phyloP scores from a whole-genome alignment of 2,329 filamentous ascomycete genomes.

The Corinectria fuckeliana region DNA sequence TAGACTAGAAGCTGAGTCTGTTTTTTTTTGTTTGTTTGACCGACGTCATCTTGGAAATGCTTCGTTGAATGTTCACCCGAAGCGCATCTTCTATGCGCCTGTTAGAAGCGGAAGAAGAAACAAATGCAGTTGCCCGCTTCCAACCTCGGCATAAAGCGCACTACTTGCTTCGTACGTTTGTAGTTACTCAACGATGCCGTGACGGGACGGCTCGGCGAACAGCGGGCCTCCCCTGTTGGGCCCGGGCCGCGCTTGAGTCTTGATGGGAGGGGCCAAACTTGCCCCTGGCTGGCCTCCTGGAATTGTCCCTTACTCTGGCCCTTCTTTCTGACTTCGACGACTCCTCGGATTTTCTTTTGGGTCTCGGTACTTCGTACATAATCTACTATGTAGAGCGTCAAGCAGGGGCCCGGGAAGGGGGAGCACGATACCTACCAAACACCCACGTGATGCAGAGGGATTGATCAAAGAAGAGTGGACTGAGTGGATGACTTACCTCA shows the following conservation, averaged over 20 bases:
- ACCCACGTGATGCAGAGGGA: no score
- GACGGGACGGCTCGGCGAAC: slow-evolving; percentile 21
- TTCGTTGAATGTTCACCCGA: not conserved
- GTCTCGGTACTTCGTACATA: no score
- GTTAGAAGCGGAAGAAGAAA: not conserved
- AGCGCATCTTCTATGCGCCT: not conserved
- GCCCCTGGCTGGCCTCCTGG: not conserved
- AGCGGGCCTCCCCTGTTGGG: slow-evolving; percentile 18
- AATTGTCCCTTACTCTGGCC: slow-evolving; percentile 17
- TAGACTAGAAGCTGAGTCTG: no score
- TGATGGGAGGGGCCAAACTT: slow-evolving; percentile 6
- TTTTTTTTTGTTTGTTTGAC: no score
- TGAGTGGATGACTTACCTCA: not conserved
- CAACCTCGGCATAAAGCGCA: slow-evolving; percentile 18
- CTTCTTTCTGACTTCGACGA: not conserved
- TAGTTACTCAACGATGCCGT: slow-evolving; percentile 9
- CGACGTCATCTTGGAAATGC: not conserved
- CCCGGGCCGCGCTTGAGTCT: slow-evolving; percentile 21
- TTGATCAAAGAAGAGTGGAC: no score
- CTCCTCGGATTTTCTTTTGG: slow-evolving; percentile 10
- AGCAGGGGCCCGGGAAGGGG: not conserved
- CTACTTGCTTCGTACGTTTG: no score
- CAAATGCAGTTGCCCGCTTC: slow-evolving; percentile 3
- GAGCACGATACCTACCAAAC: no score
- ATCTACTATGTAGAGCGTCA: not conserved